These are phyloP conservation scores for Dunaliella primolecta DNA, from an alignment of 139 green algal genomes.

Conservation along the genomic window DNA sequence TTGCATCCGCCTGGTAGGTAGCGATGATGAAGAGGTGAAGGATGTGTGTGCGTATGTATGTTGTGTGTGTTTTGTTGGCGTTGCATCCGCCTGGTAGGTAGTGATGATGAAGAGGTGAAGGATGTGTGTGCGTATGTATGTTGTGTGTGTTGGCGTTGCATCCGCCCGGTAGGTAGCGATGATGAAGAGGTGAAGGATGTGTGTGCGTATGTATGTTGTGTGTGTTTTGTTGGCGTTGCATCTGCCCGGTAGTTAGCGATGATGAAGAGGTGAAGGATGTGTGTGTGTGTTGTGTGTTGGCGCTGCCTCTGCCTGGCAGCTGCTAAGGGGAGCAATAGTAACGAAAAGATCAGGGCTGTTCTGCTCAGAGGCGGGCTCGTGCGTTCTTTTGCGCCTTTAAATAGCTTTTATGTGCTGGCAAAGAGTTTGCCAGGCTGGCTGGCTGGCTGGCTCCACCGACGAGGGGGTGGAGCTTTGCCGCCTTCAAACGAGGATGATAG, in stretches of 20 bases:
- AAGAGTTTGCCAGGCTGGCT: too few species aligned
- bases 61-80: conserved; percentile 46
- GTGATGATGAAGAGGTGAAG: conserved; percentile 73
- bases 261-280: too few species aligned
- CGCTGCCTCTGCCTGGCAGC: conserved; percentile 92
- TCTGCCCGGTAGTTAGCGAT: not conserved
- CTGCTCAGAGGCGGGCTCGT: too few species aligned
- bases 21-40: conserved; percentile 76
- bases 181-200: conserved; percentile 69
- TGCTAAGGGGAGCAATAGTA: too few species aligned
- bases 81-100: conserved; percentile 93
- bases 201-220: not conserved
- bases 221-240: not conserved
- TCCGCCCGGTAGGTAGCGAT: conserved; percentile 87
- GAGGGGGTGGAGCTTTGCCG: too few species aligned
- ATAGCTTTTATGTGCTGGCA: too few species aligned
- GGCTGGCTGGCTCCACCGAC: too few species aligned
- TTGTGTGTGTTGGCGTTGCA: conserved; percentile 70
- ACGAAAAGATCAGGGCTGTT: too few species aligned
- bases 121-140: not conserved
- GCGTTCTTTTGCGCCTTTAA: too few species aligned
- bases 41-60: not conserved
- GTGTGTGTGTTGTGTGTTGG: conserved; percentile 32
- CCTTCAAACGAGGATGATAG: too few species aligned
- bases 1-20: conserved; percentile 93